Conservation (phyloP, 2,329 filamentous ascomycete genomes). For the Fusarium pseudograminearum region DNA sequence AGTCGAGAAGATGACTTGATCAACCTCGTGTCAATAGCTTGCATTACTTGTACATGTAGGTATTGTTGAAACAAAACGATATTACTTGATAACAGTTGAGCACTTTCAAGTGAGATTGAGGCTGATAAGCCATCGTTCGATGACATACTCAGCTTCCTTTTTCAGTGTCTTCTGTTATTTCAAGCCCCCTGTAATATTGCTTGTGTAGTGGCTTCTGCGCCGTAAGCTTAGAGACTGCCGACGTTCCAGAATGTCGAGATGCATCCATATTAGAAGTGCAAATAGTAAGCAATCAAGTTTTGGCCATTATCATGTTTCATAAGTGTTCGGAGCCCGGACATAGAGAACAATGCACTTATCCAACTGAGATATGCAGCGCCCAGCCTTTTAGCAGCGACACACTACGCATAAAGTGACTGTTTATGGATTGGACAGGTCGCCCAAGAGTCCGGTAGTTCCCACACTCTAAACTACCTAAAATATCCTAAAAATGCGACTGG, state of each 20-base stretch:
- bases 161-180: not conserved
- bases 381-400: not conserved
- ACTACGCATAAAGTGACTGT: not conserved
- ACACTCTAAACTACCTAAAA: not conserved
- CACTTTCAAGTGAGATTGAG: not conserved
- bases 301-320: not conserved
- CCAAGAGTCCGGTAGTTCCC: not conserved
- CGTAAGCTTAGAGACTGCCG: not conserved
- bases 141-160: slow-evolving; percentile 3
- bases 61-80: not conserved
- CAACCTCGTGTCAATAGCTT: not conserved
- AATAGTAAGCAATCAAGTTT: not conserved
- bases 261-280: not conserved
- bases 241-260: not conserved
- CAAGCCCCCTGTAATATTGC: not conserved
- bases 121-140: not conserved
- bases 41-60: not conserved
- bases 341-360: not conserved
- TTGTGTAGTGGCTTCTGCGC: not conserved
- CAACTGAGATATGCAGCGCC: not conserved
- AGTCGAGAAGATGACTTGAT: not conserved
- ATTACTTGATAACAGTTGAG: not conserved
- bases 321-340: not conserved
- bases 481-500: not conserved
- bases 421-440: not conserved